Conservation (phyloP, 305 asterid genomes). For the Solanum hybrid region DNA sequence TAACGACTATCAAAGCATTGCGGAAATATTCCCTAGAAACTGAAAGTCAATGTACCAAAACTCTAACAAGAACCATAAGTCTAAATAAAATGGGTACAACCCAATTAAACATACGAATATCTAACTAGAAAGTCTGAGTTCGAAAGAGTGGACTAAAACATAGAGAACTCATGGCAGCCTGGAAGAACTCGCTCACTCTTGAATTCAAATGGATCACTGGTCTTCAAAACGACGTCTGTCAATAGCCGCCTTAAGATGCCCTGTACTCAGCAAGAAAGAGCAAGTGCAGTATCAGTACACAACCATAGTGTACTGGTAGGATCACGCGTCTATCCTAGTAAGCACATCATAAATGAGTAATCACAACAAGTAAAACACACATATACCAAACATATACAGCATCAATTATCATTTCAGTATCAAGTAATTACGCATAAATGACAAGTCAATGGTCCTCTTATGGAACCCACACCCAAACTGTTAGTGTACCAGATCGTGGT, state of each 20-base stretch:
- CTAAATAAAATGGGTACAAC: background rate
- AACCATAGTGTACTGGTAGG: background rate
- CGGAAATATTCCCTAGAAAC: background rate
- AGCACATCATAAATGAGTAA: background rate
- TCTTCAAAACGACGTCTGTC: background rate
- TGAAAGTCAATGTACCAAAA: background rate
- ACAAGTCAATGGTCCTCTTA: background rate
- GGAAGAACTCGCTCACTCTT: background rate
- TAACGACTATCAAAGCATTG: background rate
- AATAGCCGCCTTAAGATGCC: background rate
- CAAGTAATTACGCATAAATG: background rate
- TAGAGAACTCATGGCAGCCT: background rate
- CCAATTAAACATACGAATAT: background rate
- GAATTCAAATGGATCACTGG: background rate
- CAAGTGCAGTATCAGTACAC: background rate
- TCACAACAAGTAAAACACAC: background rate
- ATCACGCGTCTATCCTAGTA: background rate
- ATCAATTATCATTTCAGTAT: background rate
- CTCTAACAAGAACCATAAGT: background rate
- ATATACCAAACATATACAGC: background rate
- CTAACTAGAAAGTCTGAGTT: background rate
- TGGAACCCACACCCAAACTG: background rate
- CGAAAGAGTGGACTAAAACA: background rate
- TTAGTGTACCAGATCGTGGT: background rate
- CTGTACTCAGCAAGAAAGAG: background rate